These are phyloP conservation scores for Xylariaceae sp. DNA, from an alignment of 2,329 filamentous ascomycete species.

Conservation along the genomic window DNA sequence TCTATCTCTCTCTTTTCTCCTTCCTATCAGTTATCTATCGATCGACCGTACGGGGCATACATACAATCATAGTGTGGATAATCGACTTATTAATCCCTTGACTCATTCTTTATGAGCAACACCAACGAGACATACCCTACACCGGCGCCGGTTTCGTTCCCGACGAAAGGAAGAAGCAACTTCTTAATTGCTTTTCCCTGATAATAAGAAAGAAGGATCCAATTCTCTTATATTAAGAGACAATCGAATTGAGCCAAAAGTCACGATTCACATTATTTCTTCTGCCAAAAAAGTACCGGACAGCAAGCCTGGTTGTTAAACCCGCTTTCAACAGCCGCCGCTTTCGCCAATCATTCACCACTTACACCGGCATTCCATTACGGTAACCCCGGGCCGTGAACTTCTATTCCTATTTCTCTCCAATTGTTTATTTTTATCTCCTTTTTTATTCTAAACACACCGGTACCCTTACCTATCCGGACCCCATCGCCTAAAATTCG, in stretches of 20 bases:
- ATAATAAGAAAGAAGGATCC: background rate
- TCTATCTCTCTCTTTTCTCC: background rate
- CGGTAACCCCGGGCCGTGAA: constrained; percentile 24
- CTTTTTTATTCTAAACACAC: constrained; percentile 4
- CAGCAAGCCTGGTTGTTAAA: background rate
- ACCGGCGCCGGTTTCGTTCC: constrained; percentile 12
- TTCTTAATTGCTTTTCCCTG: background rate
- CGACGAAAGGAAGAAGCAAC: background rate
- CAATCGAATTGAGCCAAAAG: background rate
- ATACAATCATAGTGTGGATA: background rate
- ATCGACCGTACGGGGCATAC: background rate
- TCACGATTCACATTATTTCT: background rate
- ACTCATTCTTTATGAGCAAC: constrained; percentile 16
- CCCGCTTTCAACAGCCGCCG: constrained; percentile 6
- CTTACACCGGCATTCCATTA: constrained; percentile 13
- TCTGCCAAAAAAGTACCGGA: constrained; percentile 4
- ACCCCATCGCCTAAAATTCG: constrained; percentile 25
- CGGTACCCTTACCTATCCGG: constrained; percentile 13
- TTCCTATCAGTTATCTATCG: background rate
- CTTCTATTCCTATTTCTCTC: background rate
- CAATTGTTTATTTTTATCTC: background rate
- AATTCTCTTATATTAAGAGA: constrained; percentile 3
- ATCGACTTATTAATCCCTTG: constrained; percentile 7
- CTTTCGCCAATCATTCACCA: constrained; percentile 22
- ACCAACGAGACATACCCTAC: background rate